Evolutionary conservation across 805 yeast genomes (phyloP), one percentile per base, ranked within the genome.

Genomic region (Metschnikowia vanudenii): DNA sequence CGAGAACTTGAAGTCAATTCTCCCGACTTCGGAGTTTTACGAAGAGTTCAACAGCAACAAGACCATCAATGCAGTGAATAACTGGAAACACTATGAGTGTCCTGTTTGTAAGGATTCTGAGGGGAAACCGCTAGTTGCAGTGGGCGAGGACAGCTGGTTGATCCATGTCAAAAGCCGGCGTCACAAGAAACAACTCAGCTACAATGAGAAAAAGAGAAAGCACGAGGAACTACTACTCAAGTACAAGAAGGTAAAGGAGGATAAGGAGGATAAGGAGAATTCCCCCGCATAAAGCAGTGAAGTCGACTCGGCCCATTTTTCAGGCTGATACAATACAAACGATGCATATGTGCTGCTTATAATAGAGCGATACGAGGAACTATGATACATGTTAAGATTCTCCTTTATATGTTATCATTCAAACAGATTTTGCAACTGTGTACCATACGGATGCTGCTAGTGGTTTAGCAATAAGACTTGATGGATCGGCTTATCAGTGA

Each of bases 81-180:
- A 75, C 52, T 87, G 95, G 94, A 73, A 78, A 43, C 95, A 88
- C 51, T 78, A 69, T 56, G 65, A 65, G 16, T 92, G 99, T 62
- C 77, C 78, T 1, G 63, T 74, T 1, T 92, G 99, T 61, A 65
- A 63, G 6, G 84, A 81, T 52, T 68, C 71, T 30, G 71, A 74
- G 3, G 81, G 81, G 1, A 73, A 80, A 2, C 73, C 78, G 1
- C 62, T 85, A 12, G 74, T 89, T 0, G 76, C 85, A 1, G 81
- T 94, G 7, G 97, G 97, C 0, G 81, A 78, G 41, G 78, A 79
- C 1, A 84, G 76, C 41, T 88, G 88, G 84, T 63, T 78, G 5
- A 74, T 78, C 4, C 99, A 92, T 64, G 48, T 81, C 39, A 66
- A 68, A 16, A 82, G 96, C 47, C 74, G 82, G 50, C 75, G 86